Evolutionary conservation across 345 rosid species (phyloP).

Genomic region (Moricandia arvensis): DNA sequence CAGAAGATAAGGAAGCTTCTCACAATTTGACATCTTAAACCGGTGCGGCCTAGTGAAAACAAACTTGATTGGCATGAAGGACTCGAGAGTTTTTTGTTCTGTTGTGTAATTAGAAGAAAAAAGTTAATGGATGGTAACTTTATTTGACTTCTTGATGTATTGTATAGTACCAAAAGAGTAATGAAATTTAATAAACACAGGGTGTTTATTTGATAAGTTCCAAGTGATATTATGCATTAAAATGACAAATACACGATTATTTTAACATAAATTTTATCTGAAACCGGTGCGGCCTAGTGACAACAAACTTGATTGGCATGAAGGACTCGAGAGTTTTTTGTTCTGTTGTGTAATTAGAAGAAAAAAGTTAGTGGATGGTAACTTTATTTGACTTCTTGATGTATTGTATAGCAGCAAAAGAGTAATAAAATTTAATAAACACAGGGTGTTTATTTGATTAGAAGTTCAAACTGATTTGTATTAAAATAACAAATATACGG

Average conservation of each 20-base stretch:
- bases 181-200: neutral
- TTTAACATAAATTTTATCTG: neutral
- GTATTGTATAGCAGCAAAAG: conserved; percentile 1
- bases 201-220: too few relatives aligned
- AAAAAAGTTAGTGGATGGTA: neutral
- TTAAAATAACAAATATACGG: too few relatives aligned
- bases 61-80: too few relatives aligned
- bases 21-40: neutral
- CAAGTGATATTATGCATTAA: too few relatives aligned
- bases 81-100: neutral
- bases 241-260: too few relatives aligned
- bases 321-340: conserved; percentile 3
- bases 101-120: conserved; percentile 11
- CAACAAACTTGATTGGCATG: neutral
- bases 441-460: too few relatives aligned
- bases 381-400: neutral
- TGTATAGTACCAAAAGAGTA: neutral
- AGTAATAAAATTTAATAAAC: neutral
- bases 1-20: conserved; percentile 25
- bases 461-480: too few relatives aligned
- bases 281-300: neutral
- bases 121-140: neutral
- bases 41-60: too few relatives aligned
- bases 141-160: conserved; percentile 5
- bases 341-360: conserved; percentile 12